phyloP scores from a whole-genome alignment of 352 stramenopile species.

The Globisporangium solare region DNA sequence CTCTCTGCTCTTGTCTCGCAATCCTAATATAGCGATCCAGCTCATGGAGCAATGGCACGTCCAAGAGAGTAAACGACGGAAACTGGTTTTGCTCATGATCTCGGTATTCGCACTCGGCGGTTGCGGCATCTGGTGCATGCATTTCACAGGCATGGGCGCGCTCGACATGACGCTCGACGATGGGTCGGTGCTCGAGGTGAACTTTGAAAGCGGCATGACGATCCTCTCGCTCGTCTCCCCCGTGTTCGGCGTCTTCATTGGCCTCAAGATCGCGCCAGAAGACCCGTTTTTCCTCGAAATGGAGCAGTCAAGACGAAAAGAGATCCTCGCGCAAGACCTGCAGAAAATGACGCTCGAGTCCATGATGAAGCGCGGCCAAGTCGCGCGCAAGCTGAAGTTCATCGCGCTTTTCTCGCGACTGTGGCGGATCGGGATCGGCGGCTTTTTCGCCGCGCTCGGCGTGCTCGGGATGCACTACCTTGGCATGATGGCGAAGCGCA shows the following conservation, averaged over 20 bases:
- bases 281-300: constrained; percentile 66
- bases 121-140: constrained; percentile 67
- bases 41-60: constrained; percentile 69
- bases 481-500: constrained; percentile 64
- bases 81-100: constrained; percentile 34
- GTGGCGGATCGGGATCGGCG: constrained; percentile 40
- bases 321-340: constrained; percentile 28
- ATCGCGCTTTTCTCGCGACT: constrained; percentile 60
- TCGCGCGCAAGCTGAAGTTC: constrained; percentile 41
- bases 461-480: constrained; percentile 75
- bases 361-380: constrained; percentile 44
- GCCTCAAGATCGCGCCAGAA: constrained; percentile 44
- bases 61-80: constrained; percentile 24
- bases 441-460: constrained; percentile 46
- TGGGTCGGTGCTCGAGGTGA: constrained; percentile 25
- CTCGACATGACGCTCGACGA: constrained; percentile 31
- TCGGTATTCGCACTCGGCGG: constrained; percentile 44
- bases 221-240: constrained; percentile 54
- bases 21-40: constrained; percentile 44
- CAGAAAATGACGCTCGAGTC: constrained; percentile 35
- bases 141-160: constrained; percentile 72
- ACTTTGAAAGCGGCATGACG: constrained; percentile 55
- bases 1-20: not conserved
- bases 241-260: constrained; percentile 47
- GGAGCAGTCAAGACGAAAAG: constrained; percentile 34